These are phyloP conservation scores for Geotrichum fermentans DNA, from an alignment of 1,139 yeast species.

Conservation along the genomic window DNA sequence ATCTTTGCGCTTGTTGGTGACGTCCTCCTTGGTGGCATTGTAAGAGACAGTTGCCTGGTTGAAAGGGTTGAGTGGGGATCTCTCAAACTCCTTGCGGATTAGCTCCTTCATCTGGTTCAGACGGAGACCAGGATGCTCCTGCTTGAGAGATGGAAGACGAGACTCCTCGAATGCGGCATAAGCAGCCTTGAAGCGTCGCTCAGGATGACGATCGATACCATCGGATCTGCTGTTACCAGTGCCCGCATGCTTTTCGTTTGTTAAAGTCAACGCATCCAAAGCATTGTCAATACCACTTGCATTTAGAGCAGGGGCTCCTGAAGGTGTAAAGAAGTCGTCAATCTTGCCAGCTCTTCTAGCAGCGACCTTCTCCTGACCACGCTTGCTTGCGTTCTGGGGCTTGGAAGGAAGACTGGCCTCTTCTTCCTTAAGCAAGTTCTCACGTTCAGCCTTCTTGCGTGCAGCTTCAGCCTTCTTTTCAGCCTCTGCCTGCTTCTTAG, in stretches of 20 bases:
- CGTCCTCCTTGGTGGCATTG: slow-evolving; percentile 59
- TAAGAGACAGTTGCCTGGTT: slow-evolving; percentile 64
- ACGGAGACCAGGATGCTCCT: slow-evolving; percentile 77
- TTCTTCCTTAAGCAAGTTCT: slow-evolving; percentile 52
- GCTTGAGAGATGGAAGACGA: slow-evolving; percentile 66
- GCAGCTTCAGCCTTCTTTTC: slow-evolving; percentile 41
- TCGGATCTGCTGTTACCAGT: slow-evolving; percentile 48
- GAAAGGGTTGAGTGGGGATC: slow-evolving; percentile 78
- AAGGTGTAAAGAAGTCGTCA: slow-evolving; percentile 42
- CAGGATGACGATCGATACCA: slow-evolving; percentile 82
- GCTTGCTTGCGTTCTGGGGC: slow-evolving; percentile 49
- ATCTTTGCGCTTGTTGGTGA: slow-evolving; percentile 47
- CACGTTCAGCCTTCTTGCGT: slow-evolving; percentile 43
- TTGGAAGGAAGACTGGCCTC: slow-evolving; percentile 59
- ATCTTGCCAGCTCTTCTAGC: slow-evolving; percentile 59
- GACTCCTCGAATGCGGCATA: slow-evolving; percentile 64
- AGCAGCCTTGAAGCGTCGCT: slow-evolving; percentile 83
- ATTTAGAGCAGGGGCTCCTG: slow-evolving; percentile 45
- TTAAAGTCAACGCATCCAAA: slow-evolving; percentile 65
- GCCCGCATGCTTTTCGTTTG: slow-evolving; percentile 24
- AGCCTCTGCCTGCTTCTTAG: slow-evolving; percentile 57
- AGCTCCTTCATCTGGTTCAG: slow-evolving; percentile 72
- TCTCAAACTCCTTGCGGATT: slow-evolving; percentile 74
- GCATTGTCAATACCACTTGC: slow-evolving; percentile 79
- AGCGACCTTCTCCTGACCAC: slow-evolving; percentile 71